A percentile compares a stretch with the other conserved stretches of the same genome.
phyloP scores from a whole-genome alignment of 257 asterid genomes.

The Voacanga thouarsii region DNA sequence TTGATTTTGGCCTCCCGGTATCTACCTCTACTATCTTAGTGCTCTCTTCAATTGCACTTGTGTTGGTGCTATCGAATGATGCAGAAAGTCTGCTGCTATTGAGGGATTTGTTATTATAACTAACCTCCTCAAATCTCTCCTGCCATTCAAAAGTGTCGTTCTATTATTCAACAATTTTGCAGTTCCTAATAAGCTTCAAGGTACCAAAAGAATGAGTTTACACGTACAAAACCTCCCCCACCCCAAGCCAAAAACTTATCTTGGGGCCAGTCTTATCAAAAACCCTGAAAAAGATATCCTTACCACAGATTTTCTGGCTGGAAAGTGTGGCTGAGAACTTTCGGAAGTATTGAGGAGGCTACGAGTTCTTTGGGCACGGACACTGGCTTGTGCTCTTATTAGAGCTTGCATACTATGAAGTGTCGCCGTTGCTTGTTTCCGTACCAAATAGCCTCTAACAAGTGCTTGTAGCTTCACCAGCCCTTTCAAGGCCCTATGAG shows the following conservation, averaged over 20 bases:
- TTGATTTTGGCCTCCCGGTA: slow-evolving; percentile 52
- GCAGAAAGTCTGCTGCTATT: slow-evolving; percentile 51
- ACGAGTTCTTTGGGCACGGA: slow-evolving; percentile 62
- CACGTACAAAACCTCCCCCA: not conserved
- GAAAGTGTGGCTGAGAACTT: slow-evolving; percentile 26
- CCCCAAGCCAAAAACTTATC: not conserved
- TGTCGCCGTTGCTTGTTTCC: slow-evolving; percentile 74
- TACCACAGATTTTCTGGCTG: slow-evolving; percentile 44
- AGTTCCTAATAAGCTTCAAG: not conserved
- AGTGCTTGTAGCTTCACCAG: slow-evolving; percentile 78
- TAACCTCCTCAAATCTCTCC: slow-evolving; percentile 41
- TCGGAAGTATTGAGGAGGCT: slow-evolving; percentile 15
- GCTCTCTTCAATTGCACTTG: slow-evolving; percentile 45
- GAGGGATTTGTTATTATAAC: slow-evolving; percentile 28
- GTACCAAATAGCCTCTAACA: slow-evolving; percentile 70
- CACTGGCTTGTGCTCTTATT: slow-evolving; percentile 67
- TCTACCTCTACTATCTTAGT: slow-evolving; percentile 84
- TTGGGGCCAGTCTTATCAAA: not conserved
- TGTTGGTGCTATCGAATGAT: slow-evolving; percentile 36
- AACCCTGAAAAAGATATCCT: slow-evolving; percentile 2
- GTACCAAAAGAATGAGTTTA: not conserved
- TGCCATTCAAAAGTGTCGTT: slow-evolving; percentile 7
- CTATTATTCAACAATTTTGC: too few relatives aligned
- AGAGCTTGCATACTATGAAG: slow-evolving; percentile 82
- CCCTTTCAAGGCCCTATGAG: slow-evolving; percentile 74